Conservation (phyloP, 2,329 filamentous ascomycete species). For the Allantophomopsis cytisporea region DNA sequence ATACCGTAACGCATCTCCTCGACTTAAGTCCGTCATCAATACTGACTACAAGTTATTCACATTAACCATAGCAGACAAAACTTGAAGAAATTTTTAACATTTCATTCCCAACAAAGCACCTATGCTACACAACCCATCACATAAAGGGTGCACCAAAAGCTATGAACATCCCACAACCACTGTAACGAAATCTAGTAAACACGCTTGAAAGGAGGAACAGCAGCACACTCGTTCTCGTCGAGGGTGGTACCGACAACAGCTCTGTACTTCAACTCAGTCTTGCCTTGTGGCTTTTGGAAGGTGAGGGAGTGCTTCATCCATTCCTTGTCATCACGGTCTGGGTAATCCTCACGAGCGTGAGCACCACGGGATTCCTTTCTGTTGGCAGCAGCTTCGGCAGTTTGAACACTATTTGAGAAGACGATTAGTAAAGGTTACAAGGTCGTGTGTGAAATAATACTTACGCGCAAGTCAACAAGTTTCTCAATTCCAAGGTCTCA, state of each 20-base stretch:
- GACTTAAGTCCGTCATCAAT: no score
- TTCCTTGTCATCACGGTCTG: slow-evolving; percentile 85
- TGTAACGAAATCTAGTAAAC: slow-evolving; percentile 46
- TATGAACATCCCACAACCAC: no score
- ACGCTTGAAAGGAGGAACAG: slow-evolving; percentile 93
- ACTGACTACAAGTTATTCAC: no score
- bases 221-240: slow-evolving; percentile 92
- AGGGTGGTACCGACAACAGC: slow-evolving; percentile 70
- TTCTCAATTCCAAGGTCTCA: slow-evolving; percentile 89
- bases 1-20: no score
- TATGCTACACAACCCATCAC: no score
- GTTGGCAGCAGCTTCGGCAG: slow-evolving; percentile 77
- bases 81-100: no score
- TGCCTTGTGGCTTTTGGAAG: slow-evolving; percentile 91
- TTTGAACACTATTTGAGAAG: slow-evolving; percentile 56
- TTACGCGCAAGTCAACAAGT: slow-evolving; percentile 91
- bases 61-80: no score
- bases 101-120: no score
- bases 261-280: slow-evolving; percentile 79
- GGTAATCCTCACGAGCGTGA: slow-evolving; percentile 92
- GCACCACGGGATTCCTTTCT: slow-evolving; percentile 96
- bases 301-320: slow-evolving; percentile 99
- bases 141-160: no score
- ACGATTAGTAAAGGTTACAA: slow-evolving; percentile 6
- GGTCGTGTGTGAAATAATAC: slow-evolving; percentile 16